phyloP scores from a whole-genome alignment of 192 early-diverging fungal genomes.

The Umbelopsis sp. region DNA sequence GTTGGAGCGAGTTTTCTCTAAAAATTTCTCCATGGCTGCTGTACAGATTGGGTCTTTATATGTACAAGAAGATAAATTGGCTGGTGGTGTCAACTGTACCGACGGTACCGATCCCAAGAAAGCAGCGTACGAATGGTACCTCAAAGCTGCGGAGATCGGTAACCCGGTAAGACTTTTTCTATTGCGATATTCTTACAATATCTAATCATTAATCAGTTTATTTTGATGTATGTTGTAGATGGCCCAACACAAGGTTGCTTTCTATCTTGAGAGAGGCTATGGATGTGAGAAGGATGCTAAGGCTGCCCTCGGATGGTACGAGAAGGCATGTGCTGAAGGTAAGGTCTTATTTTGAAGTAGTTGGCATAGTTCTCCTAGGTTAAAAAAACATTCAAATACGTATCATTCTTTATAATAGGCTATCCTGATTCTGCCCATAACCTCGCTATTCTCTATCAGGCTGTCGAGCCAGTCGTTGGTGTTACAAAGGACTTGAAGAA shows the following conservation, averaged over 20 bases:
- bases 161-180: slow-evolving; percentile 42
- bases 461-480: slow-evolving; percentile 31
- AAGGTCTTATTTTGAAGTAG: not conserved
- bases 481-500: slow-evolving; percentile 33
- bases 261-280: slow-evolving; percentile 50
- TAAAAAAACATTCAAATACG: not conserved
- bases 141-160: slow-evolving; percentile 44
- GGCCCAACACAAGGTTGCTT: slow-evolving; percentile 54
- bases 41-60: slow-evolving; percentile 55
- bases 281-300: slow-evolving; percentile 39
- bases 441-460: slow-evolving; percentile 53
- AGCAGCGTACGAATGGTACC: slow-evolving; percentile 46
- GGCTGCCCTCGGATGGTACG: slow-evolving; percentile 43
- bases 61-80: slow-evolving; percentile 47
- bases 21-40: slow-evolving; percentile 54
- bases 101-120: slow-evolving; percentile 51
- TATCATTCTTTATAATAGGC: slow-evolving; percentile 19
- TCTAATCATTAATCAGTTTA: not conserved
- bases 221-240: slow-evolving; percentile 33
- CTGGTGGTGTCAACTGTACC: slow-evolving; percentile 44
- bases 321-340: slow-evolving; percentile 50
- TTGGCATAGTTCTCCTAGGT: not conserved
- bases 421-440: slow-evolving; percentile 58
- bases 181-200: not conserved
- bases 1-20: slow-evolving; percentile 49